Conservation (phyloP, 441 rosid species). For the Sinapis alba region DNA sequence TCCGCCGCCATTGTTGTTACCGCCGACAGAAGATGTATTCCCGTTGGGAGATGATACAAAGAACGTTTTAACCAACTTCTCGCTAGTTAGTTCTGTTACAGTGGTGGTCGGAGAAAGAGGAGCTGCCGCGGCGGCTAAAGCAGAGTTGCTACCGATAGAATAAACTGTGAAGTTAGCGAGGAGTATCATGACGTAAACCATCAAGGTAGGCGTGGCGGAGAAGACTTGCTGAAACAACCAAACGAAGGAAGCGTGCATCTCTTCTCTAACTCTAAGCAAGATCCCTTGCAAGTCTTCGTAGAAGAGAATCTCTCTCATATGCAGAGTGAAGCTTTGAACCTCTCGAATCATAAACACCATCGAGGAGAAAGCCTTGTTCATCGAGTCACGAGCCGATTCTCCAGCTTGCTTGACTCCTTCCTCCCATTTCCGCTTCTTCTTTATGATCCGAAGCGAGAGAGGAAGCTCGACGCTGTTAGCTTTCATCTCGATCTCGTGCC, state of each 20-base stretch:
- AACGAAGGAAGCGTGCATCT: constrained; percentile 86
- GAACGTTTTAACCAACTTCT: constrained; percentile 39
- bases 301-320: constrained; percentile 72
- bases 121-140: constrained; percentile 42
- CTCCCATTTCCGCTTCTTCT: constrained; percentile 70
- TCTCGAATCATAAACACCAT: constrained; percentile 92
- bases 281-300: constrained; percentile 75
- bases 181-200: constrained; percentile 89
- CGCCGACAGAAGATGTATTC: constrained; percentile 38
- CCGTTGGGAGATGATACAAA: constrained; percentile 45
- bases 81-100: constrained; percentile 36
- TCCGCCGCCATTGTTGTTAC: constrained; percentile 70
- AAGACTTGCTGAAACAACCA: constrained; percentile 94
- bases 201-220: constrained; percentile 87
- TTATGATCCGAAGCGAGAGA: constrained; percentile 76
- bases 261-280: constrained; percentile 65
- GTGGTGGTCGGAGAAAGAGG: not conserved
- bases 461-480: constrained; percentile 87
- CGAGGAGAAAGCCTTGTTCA: constrained; percentile 82
- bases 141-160: constrained; percentile 60
- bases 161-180: constrained; percentile 79
- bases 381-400: constrained; percentile 67
- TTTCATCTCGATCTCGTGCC: constrained; percentile 65
- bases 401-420: constrained; percentile 63
- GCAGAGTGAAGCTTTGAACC: constrained; percentile 71